These are phyloP conservation scores for Mrakia frigida DNA, from an alignment of 768 basidiomycete genomes.

Conservation along the genomic window DNA sequence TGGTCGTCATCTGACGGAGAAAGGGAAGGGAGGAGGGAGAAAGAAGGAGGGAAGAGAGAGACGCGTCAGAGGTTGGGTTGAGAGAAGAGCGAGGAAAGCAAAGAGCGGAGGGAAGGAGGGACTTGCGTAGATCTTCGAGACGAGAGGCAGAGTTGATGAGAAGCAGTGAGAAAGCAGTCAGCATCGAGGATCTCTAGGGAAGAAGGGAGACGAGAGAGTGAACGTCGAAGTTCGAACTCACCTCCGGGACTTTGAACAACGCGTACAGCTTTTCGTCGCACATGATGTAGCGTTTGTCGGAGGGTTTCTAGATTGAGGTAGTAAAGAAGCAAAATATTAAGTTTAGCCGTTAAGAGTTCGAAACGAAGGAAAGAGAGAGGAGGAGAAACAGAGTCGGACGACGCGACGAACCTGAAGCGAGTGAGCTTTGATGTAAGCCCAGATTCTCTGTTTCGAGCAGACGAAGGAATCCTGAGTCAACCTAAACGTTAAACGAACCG, in stretches of 20 bases:
- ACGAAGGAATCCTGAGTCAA: not conserved
- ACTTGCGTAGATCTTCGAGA: too few species aligned
- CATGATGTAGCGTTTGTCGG: conserved; percentile 1
- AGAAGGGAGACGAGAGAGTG: too few species aligned
- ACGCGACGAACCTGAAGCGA: not conserved
- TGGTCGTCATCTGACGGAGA: too few species aligned
- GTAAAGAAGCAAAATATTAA: not conserved
- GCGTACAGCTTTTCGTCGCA: not conserved
- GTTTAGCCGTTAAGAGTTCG: not conserved
- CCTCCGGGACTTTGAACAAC: not conserved
- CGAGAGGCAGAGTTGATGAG: too few species aligned
- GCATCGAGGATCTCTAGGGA: too few species aligned
- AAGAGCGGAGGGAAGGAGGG: too few species aligned
- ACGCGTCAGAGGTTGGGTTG: too few species aligned
- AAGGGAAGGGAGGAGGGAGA: too few species aligned
- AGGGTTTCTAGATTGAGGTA: not conserved
- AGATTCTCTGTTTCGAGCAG: not conserved
- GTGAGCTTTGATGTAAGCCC: not conserved
- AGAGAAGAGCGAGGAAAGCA: too few species aligned
- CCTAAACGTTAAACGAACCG: not conserved
- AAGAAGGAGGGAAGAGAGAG: too few species aligned
- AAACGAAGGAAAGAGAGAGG: not conserved
- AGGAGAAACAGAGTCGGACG: not conserved
- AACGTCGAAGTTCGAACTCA: not conserved
- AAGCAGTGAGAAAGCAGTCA: too few species aligned